Conservation (phyloP, 2,329 filamentous ascomycete genomes). For the Penicillium sumatraense region DNA sequence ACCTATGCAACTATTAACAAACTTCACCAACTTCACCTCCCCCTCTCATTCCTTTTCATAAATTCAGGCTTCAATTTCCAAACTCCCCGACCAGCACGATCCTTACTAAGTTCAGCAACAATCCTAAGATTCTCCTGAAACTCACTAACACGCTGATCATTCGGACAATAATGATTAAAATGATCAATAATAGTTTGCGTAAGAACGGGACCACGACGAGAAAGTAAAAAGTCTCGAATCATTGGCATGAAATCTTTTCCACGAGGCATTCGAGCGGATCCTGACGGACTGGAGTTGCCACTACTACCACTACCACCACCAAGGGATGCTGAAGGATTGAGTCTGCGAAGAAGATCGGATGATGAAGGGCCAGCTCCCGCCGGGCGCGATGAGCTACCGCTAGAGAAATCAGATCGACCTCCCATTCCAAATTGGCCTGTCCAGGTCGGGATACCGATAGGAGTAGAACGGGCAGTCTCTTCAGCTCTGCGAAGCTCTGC, state of each 20-base stretch:
- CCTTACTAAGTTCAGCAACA: constrained; percentile 70
- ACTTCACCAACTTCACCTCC: neutral
- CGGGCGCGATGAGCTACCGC: constrained; percentile 40
- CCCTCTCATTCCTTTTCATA: constrained; percentile 18
- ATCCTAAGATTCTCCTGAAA: constrained; percentile 81
- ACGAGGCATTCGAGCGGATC: constrained; percentile 43
- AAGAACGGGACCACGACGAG: constrained; percentile 77
- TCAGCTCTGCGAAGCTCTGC: constrained; percentile 74
- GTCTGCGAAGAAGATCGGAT: constrained; percentile 44
- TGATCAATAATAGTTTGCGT: constrained; percentile 88
- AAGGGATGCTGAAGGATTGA: constrained; percentile 29
- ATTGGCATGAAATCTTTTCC: constrained; percentile 69
- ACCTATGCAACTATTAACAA: constrained; percentile 9
- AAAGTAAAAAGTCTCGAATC: constrained; percentile 78
- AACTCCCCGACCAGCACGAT: constrained; percentile 53
- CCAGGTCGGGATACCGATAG: constrained; percentile 89
- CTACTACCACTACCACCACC: too few species aligned
- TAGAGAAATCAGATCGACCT: constrained; percentile 59
- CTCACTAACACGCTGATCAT: constrained; percentile 69
- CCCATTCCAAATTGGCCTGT: constrained; percentile 81
- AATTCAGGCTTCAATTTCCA: constrained; percentile 67
- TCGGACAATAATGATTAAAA: constrained; percentile 80
- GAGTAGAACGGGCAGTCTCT: constrained; percentile 72
- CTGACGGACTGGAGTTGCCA: constrained; percentile 42
- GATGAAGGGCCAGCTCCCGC: constrained; percentile 45